Evolutionary conservation across 1,139 yeast genomes (phyloP).

Genomic region (Geotrichum klebahnii): DNA sequence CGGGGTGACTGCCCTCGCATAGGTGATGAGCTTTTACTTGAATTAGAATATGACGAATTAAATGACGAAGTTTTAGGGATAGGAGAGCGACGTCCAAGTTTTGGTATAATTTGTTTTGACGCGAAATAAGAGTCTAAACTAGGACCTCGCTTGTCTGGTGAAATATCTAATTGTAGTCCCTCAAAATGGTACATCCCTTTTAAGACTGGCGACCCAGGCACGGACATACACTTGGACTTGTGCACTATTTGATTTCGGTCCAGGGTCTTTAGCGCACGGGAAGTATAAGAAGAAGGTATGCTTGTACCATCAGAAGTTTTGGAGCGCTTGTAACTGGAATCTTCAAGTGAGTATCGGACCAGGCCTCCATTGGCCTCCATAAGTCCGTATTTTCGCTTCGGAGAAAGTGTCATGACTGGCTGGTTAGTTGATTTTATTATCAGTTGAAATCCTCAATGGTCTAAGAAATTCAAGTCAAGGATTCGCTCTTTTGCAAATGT

Average conservation of each 20-base stretch:
- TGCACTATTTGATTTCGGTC: not conserved
- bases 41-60: not conserved
- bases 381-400: not conserved
- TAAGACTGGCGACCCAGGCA: not conserved
- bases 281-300: not conserved
- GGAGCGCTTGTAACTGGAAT: not conserved
- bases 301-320: not conserved
- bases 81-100: not conserved
- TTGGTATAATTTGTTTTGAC: not conserved
- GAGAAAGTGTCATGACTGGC: not conserved
- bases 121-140: not conserved
- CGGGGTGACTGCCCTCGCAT: not conserved
- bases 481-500: no score
- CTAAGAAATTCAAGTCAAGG: no score
- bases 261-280: not conserved
- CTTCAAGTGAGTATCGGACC: not conserved
- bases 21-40: not conserved
- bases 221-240: not conserved
- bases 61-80: not conserved
- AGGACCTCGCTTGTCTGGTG: not conserved
- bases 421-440: no score
- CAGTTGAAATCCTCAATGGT: no score
- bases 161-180: not conserved
- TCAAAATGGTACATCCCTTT: not conserved
- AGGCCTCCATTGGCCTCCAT: not conserved